phyloP scores from a whole-genome alignment of 2,329 filamentous ascomycete species.

The Diaporthe batatas region DNA sequence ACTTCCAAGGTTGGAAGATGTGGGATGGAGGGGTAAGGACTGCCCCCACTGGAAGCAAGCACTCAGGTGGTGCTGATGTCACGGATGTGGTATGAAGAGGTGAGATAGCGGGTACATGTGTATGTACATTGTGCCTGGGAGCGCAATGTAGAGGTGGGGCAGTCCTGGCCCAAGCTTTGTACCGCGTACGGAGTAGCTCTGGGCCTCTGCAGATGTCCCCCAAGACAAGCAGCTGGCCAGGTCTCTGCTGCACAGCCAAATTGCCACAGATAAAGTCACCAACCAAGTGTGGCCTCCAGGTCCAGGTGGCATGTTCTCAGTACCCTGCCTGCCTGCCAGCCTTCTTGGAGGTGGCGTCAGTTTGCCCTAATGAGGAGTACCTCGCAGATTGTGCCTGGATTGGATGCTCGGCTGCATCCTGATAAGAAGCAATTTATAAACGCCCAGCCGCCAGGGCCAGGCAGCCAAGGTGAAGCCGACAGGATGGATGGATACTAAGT shows the following conservation, averaged over 20 bases:
- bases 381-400: not conserved
- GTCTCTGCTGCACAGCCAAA: not conserved
- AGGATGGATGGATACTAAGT: too few species aligned
- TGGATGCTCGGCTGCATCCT: not conserved
- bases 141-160: not conserved
- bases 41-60: too few species aligned
- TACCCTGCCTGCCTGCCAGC: not conserved
- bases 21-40: not conserved
- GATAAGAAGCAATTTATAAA: too few species aligned
- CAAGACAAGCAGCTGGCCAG: not conserved
- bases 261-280: not conserved
- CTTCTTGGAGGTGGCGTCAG: not conserved
- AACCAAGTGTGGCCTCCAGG: not conserved
- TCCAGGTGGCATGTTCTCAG: too few species aligned
- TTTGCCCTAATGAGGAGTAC: not conserved
- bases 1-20: too few species aligned
- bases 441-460: too few species aligned
- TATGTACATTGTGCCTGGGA: not conserved
- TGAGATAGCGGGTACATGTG: too few species aligned
- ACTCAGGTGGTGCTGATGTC: constrained; percentile 1
- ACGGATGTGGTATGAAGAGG: not conserved
- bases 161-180: not conserved
- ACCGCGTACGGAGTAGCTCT: not conserved
- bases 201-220: not conserved
- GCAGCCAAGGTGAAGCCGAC: too few species aligned